Evolutionary conservation across 2,329 filamentous ascomycete genomes (phyloP), one percentile per base, ranked within the genome.

Genomic region (Myriosclerotinia duriaeana): DNA sequence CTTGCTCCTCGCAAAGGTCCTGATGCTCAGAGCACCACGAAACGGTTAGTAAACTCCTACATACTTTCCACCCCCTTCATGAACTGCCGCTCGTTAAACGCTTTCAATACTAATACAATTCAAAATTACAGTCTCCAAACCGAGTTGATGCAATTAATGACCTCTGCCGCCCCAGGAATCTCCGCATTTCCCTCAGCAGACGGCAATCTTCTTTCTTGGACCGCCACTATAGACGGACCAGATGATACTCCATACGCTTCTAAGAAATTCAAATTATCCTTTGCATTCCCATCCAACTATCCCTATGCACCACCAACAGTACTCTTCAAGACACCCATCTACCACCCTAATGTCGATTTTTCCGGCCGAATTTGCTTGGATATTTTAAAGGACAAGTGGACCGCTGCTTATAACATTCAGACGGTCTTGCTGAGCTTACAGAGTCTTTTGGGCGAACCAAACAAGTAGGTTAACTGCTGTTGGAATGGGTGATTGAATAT

Each of bases 351-450:
- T 75, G 92, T 99, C 73, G 95, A 99, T 81, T 97, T 99, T 81
- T 93, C 91, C 4, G 95, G 95, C 52, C 87, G 95, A 66, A 99
- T 99, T 79, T 99, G 95, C 78, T 84, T 99, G 69, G 96, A 99
- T 76, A 99, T 99, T 72, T 84, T 99, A 71, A 98, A 97, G 84
- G 95, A 98, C 79, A 97, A 97, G 82, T 99, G 95, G 95, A 97
- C 93, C 68, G 93, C 95, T 22, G 93, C 96, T 53, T 96, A 97
- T 84, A 98, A 98, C 76, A 93, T 96, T 69, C 92, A 96, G 79
- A 96, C 90, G 56, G 92, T 99, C 56, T 82, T 99, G 65, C 79
- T 99, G 74, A 98, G 94, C 74, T 80, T 99, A 79, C 95, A 99
- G 80, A 97, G 93, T 79, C 81, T 99, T 76, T 85, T 99, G 42